Evolutionary conservation across 1,284 basidiomycete genomes (phyloP).

Genomic region (Tilletia caries): DNA sequence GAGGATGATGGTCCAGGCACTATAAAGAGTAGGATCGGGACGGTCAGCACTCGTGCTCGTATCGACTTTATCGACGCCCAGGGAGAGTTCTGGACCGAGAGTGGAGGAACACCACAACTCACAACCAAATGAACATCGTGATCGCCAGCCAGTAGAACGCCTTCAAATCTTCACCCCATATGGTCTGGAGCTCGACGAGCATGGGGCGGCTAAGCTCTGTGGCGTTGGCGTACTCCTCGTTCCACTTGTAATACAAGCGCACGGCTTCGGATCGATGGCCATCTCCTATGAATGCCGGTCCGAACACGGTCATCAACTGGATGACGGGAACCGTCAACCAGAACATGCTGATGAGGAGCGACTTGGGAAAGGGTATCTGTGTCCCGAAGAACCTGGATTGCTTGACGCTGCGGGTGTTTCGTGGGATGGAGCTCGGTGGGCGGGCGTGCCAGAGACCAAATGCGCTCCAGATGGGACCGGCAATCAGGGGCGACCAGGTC

Average conservation of each 20-base stretch:
- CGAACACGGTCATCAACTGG: neutral
- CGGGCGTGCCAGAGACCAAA: conserved; percentile 9
- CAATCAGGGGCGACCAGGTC: conserved; percentile 4
- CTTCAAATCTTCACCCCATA: neutral
- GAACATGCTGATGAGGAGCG: neutral
- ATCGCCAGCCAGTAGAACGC: conserved; percentile 8
- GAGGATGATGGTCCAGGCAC: neutral
- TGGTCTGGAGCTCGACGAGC: neutral
- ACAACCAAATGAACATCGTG: conserved; percentile 8
- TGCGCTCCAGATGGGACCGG: conserved; percentile 7
- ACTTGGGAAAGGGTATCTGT: neutral
- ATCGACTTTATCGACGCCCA: neutral
- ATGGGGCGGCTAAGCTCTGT: neutral
- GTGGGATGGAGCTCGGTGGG: neutral
- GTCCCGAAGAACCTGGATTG: neutral
- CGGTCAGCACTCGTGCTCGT: neutral
- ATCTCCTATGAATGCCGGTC: neutral
- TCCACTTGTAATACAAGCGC: neutral
- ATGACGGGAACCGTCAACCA: neutral
- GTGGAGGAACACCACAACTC: no score
- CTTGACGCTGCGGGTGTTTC: neutral
- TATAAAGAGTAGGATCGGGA: neutral
- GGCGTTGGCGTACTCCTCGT: neutral
- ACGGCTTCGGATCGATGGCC: neutral
- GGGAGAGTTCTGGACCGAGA: no score